A percentile compares a stretch with the other conserved stretches of the same genome.
Conservation (phyloP, 1,139 yeast genomes). For the Yamadazyma spencermartinsiae region DNA sequence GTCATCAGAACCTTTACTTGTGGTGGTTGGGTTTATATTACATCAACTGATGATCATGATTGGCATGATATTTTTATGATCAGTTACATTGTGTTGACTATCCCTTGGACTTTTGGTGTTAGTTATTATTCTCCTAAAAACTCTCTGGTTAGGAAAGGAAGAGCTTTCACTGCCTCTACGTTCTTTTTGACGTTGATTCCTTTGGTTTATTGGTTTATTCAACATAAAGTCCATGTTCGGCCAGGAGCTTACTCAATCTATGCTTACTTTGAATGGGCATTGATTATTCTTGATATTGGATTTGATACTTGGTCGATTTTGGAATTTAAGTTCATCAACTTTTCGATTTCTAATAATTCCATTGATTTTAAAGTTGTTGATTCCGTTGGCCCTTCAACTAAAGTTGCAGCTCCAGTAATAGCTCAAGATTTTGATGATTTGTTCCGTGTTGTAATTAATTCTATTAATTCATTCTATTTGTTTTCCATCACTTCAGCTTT, state of each 20-base stretch:
- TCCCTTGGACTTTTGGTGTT: conserved; percentile 84
- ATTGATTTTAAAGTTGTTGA: conserved; percentile 7
- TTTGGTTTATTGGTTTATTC: conserved; percentile 83
- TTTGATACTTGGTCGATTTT: conserved; percentile 79
- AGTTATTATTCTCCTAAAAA: conserved; percentile 53
- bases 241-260: conserved; percentile 96
- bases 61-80: conserved; percentile 97
- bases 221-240: conserved; percentile 82
- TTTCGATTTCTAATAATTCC: conserved; percentile 26
- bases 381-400: background rate
- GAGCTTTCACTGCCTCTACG: conserved; percentile 53
- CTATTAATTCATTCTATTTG: conserved; percentile 65
- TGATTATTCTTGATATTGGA: conserved; percentile 77
- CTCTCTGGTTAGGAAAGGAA: conserved; percentile 48
- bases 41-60: conserved; percentile 96
- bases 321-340: conserved; percentile 63
- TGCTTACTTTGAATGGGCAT: conserved; percentile 93
- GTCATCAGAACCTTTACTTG: conserved; percentile 84
- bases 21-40: conserved; percentile 98
- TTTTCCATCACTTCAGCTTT: conserved; percentile 85
- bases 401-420: background rate
- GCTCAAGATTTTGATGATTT: conserved; percentile 23
- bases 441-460: conserved; percentile 46
- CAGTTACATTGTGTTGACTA: conserved; percentile 77
- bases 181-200: conserved; percentile 80